These are phyloP conservation scores for Hemisphaericaspora subhashii DNA, from an alignment of 1,139 yeast species.

Conservation along the genomic window DNA sequence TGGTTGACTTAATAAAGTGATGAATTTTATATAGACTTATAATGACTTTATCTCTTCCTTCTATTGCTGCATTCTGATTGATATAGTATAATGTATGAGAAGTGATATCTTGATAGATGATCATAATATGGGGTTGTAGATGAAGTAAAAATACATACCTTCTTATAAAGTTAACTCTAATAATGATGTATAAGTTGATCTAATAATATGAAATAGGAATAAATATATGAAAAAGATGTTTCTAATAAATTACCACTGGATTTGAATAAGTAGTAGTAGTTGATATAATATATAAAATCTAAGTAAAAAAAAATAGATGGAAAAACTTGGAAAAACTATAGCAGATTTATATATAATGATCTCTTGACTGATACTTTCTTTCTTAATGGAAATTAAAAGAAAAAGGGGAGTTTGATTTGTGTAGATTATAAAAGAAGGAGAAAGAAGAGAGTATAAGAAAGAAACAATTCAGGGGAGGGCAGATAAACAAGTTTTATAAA, in stretches of 20 bases:
- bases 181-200: background rate
- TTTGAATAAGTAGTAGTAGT: background rate
- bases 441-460: background rate
- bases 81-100: background rate
- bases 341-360: too few relatives aligned
- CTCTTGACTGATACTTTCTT: too few relatives aligned
- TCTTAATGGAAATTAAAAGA: background rate
- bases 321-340: conserved; percentile 2
- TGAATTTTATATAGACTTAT: too few relatives aligned
- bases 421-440: background rate
- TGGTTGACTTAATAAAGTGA: too few relatives aligned
- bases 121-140: background rate
- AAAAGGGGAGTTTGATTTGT: background rate
- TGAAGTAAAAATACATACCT: conserved; percentile 3
- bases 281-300: background rate
- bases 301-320: background rate
- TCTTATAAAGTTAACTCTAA: background rate
- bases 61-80: too few relatives aligned
- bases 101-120: background rate
- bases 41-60: too few relatives aligned
- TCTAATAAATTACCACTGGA: too few relatives aligned
- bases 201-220: background rate
- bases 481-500: background rate
- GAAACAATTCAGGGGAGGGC: background rate
- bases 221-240: too few relatives aligned